These are phyloP conservation scores for Moniliophthora roreri DNA, from an alignment of 1,284 basidiomycete species.

Conservation along the genomic window DNA sequence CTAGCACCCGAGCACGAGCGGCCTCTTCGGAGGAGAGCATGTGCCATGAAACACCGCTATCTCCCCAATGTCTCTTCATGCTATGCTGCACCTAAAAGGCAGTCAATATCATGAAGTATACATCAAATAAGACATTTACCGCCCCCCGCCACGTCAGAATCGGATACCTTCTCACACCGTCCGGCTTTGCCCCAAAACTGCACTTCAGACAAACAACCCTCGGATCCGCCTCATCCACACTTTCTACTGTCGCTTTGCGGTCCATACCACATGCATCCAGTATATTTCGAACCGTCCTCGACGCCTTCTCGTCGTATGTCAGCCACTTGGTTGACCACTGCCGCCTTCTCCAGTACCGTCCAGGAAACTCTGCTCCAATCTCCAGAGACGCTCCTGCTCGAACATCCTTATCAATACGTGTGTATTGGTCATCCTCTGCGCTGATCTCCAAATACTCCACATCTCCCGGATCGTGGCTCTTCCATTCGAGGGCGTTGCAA, in stretches of 20 bases:
- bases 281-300: slow-evolving; percentile 25
- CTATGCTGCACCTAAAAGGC: slow-evolving; percentile 29
- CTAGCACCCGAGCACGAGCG: slow-evolving; percentile 19
- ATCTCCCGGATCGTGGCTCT: not conserved
- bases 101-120: not conserved
- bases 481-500: slow-evolving; percentile 24
- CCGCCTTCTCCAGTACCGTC: slow-evolving; percentile 11
- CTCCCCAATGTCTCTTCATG: slow-evolving; percentile 30
- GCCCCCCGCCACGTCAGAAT: slow-evolving; percentile 33
- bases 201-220: slow-evolving; percentile 36
- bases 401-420: not conserved
- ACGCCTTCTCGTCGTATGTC: slow-evolving; percentile 28
- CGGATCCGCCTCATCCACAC: slow-evolving; percentile 30
- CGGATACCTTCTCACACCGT: slow-evolving; percentile 29
- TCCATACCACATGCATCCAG: slow-evolving; percentile 27
- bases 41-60: slow-evolving; percentile 26
- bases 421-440: not conserved
- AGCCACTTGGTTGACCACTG: slow-evolving; percentile 24
- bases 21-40: slow-evolving; percentile 26
- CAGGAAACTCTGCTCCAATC: slow-evolving; percentile 4
- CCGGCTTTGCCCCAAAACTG: slow-evolving; percentile 28
- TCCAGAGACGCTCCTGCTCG: not conserved
- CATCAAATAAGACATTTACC: slow-evolving; percentile 22
- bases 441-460: not conserved
- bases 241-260: slow-evolving; percentile 20